Evolutionary conservation across 768 basidiomycete genomes (phyloP), one percentile per base, ranked within the genome.

Genomic region (Gautieria morchelliformis): DNA sequence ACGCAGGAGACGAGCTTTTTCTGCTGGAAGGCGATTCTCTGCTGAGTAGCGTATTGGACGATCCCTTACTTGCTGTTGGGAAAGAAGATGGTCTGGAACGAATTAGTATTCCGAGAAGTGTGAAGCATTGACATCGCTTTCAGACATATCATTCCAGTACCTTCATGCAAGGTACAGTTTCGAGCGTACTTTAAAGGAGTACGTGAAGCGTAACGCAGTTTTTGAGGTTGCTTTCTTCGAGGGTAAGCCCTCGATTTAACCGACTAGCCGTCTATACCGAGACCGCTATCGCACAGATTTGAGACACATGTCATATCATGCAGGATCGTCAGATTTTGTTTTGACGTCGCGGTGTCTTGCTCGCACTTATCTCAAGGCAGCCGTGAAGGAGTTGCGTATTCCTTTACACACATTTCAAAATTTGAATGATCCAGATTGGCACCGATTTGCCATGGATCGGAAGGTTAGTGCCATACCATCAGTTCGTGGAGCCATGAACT

Each of bases 1-100:
- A 85, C 65, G 84, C 81, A 20, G 85, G 85, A 1, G 75, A 65
- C 37, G 85, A 87, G 63, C 74, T 75, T 15, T 87, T 87, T 63
- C 63, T 85, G 41, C 71, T 87, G 58, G 83, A 86, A 66, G 84
- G 84, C 80, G 80, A 87, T 66, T 78, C 86, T 0, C 66, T 87
- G 19, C 58, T 85, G 11, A 78, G 84, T 62, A 59, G 71, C 32
- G 76, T 85, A 14, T 70, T 87, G 33, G 76, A 83, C 32, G 81
- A 87, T 62, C 75, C 76, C 14, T 66, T 85, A n/a, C 71, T 87
- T 4, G 80, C 79, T 4, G 61, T 87, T 27, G 85, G 76, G 6
- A 74, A 72, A 17, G 49, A 62, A n/a, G 61, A 63, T 33, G 78
- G 35, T 37, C 9, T 37, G 83, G 80, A 60, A 52, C 71, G 49